These are phyloP conservation scores for Paralagenidium karlingii DNA, from an alignment of 352 stramenopile genomes.

Conservation along the genomic window DNA sequence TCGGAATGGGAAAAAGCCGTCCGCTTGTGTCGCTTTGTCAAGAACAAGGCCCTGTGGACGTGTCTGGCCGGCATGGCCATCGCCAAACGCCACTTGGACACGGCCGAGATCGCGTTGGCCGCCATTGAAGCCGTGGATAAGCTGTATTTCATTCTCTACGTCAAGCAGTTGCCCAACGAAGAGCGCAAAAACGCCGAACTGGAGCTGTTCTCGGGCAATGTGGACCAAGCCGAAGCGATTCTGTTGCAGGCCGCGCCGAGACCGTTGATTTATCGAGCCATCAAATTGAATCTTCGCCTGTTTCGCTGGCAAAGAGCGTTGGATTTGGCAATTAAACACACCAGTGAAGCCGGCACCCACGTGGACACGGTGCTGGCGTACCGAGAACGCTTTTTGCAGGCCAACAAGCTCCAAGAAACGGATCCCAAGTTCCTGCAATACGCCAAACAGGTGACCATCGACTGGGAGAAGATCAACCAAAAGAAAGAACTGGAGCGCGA, in stretches of 20 bases:
- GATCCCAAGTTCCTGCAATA: slow-evolving; percentile 85
- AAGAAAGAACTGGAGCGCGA: slow-evolving; percentile 85
- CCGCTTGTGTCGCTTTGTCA: slow-evolving; percentile 85
- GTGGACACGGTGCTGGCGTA: slow-evolving; percentile 87
- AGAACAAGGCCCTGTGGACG: slow-evolving; percentile 84
- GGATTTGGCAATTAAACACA: slow-evolving; percentile 84
- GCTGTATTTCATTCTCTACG: slow-evolving; percentile 86
- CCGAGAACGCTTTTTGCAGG: slow-evolving; percentile 74
- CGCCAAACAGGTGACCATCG: slow-evolving; percentile 69
- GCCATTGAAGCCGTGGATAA: slow-evolving; percentile 89
- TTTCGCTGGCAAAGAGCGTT: slow-evolving; percentile 84
- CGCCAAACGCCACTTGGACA: slow-evolving; percentile 78
- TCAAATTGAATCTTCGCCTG: slow-evolving; percentile 89
- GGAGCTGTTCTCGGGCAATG: slow-evolving; percentile 64
- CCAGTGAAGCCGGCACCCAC: slow-evolving; percentile 66
- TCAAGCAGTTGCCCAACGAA: slow-evolving; percentile 74
- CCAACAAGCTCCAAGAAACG: slow-evolving; percentile 79
- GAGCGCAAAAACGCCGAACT: slow-evolving; percentile 84
- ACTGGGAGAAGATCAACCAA: slow-evolving; percentile 82
- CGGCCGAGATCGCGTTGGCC: slow-evolving; percentile 85
- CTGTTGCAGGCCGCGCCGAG: slow-evolving; percentile 81
- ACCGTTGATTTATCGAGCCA: slow-evolving; percentile 85
- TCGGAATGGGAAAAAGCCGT: slow-evolving; percentile 88
- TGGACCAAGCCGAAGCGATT: slow-evolving; percentile 89
- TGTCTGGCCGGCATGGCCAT: slow-evolving; percentile 86